Base-by-base conservation (phyloP, 2,329 filamentous ascomycete species). In the Colletotrichum caudatum region DNA sequence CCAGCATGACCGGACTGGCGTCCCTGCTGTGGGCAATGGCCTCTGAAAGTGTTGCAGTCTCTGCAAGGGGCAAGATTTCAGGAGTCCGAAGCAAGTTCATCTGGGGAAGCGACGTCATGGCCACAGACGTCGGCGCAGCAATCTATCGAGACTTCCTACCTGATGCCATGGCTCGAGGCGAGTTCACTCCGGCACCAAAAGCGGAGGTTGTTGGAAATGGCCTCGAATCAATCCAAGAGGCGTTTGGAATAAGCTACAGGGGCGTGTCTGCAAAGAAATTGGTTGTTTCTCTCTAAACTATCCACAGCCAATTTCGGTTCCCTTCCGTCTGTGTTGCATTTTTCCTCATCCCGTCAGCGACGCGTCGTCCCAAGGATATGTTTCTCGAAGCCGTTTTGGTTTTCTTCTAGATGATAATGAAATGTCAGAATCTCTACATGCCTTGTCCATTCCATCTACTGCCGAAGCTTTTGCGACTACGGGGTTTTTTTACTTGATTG, bases 71-170 rank as follows among this genome's bases (percentile, higher is more conserved):
- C 11, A 76, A 78, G 8, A 76, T 79, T 2, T 76, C 73, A 0
- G 80, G 78, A 51, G 78, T 82, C 12, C 78, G 77, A 58, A 74
- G 74, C 1, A 80, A 79, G 18, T 82, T 74, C 66, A 78, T 81
- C 48, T 78, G 82, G 73, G 77, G 75, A 11, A 69, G 64, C 20
- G 57, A 62, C 12, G 16, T 71, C 3, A 59, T 64, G 16, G 74
- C 76, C 12, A 76, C 74, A 29, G 75, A 77, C 9, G 65, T 76
- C 20, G 77, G 76, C 3, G 69, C 71, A 7, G 74, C 74, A 11
- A 66, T 78, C 12, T 79, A 75, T 67, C 62, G 23, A 18, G 75
- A 76, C 20, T 79, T 69, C 48, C 68, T 78, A 11, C 76, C 77
- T 12, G 62, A 71, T 2, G 77, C 76, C 14, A 59, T 79, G 53